Evolutionary conservation across 2,329 filamentous ascomycete species (phyloP), one percentile per base, ranked within the genome.

Genomic region (Hypoxylon sp.): DNA sequence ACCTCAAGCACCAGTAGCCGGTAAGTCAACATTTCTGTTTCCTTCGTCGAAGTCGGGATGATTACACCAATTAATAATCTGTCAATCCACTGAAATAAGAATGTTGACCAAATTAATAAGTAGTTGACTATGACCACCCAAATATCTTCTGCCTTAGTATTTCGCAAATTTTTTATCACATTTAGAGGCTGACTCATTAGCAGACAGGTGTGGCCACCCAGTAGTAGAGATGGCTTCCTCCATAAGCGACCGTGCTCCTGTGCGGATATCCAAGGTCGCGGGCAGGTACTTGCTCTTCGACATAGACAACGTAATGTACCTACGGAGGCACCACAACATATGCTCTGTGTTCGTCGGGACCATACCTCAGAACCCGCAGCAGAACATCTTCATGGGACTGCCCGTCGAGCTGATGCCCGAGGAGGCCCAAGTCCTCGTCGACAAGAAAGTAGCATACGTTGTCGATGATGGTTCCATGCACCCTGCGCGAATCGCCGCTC

Each of bases 221-320:
- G 42, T 18, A 24, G 18, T 22, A 28, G 30, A 58, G 49, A 74
- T 73, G 73, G 54, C 66, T 30, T 55, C 62, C 30, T 46, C 70
- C 14, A 52, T 69, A 11, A 42, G 12, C 44, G 55, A 57, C 28
- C 65, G 49, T 20, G 65, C 71, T 53, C 66, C 87, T 9, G 86
- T 97, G 68, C 89, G 93, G 65, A 96, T 98, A 75, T 95, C 92
- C 70, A 85, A 87, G 76, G 88, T 97, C 65, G 89, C 89, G 48
- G 89, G 90, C 71, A 90, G 92, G 70, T 97, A 95, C 81, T 87
- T 97, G 65, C 84, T 99, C 71, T 98, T 97, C 83, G 93, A 97
- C 77, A 87, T 93, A 73, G 87, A 93, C 75, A 88, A 89, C 69
- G 91, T 93, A 64, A 89, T 91, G 72, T 86, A 90, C 77, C 84